Base-by-base conservation (phyloP, 805 yeast species). In the Saturnispora saitoi region DNA sequence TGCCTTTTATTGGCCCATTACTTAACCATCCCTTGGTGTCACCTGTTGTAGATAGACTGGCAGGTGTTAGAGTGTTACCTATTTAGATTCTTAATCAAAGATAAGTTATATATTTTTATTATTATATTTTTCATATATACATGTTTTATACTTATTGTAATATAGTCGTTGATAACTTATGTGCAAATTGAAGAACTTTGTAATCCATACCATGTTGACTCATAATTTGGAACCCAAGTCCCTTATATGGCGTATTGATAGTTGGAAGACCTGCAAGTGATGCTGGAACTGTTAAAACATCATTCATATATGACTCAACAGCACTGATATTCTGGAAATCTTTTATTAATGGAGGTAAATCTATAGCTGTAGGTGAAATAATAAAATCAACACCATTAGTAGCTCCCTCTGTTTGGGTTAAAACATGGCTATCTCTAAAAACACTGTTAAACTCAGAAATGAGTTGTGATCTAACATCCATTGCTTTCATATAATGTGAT, bases 221-320 rank as follows among this genome's bases (percentile, higher is more conserved):
- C 59, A 83, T 76, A 2, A 93, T 55, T 60, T 95, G 98, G 26
- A 93, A 68, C 0, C 96, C 96, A 9, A 62, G 51, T 1, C 66
- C 64, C 1, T 66, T 63, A 56, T 74, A 72, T 0, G 99, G 99
- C 2, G 90, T 68, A 1, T 84, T 76, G 10, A 91, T 72, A 0
- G 95, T 78, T 0, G 99, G 99, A 2, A 91, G 63, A 0, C 98
- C 98, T 0, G 95, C 95, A 50, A 95, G 66, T 1, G 95, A 89
- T 37, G 93, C 85, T 0, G 99, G 97, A 4, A 89, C 84, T 0
- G 96, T 87, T 49, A 89, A 72, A 0, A 85, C 78, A 64, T 93
- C 99, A 62, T 88, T 86, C 47, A 83, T 70, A 57, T 85, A 89
- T 15, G 83, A 75, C 42, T 78, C 78, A 4, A 83, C 70, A 3